Percentiles rank a stretch among this genome's conserved stretches.
Evolutionary conservation across 371 early-diverging fungal genomes (phyloP).

Genomic region (Rhizomucor pusillus): DNA sequence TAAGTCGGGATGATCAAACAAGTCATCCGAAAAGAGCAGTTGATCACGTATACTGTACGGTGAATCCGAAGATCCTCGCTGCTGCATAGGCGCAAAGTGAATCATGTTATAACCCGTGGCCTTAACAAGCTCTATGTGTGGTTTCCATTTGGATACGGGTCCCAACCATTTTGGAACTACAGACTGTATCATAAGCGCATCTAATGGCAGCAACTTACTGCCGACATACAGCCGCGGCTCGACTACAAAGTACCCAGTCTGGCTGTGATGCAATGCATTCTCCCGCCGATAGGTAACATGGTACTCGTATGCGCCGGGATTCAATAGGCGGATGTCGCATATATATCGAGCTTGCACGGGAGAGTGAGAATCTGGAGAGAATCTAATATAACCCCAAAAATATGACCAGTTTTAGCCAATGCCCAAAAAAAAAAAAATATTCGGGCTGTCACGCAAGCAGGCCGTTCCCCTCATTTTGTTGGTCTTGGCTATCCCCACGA

Average conservation of each 20-base stretch:
- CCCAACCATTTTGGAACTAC: slow-evolving; percentile 96
- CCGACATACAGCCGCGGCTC: slow-evolving; percentile 72
- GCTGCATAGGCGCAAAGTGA: slow-evolving; percentile 93
- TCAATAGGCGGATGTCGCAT: slow-evolving; percentile 65
- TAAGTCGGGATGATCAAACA: slow-evolving; percentile 62
- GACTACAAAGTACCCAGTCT: slow-evolving; percentile 76
- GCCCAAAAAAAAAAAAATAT: slow-evolving; percentile 15
- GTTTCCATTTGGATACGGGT: slow-evolving; percentile 73
- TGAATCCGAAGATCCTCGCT: slow-evolving; percentile 88
- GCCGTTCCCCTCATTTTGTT: too few relatives aligned
- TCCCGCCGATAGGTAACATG: slow-evolving; percentile 60
- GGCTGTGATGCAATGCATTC: slow-evolving; percentile 3
- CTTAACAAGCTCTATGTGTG: slow-evolving; percentile 65
- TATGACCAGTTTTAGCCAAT: slow-evolving; percentile 10
- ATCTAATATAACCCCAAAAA: slow-evolving; percentile 1
- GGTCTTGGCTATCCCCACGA: slow-evolving; percentile 10
- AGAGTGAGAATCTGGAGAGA: slow-evolving; percentile 1
- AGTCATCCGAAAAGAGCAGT: slow-evolving; percentile 77
- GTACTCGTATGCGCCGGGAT: slow-evolving; percentile 88
- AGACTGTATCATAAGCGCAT: slow-evolving; percentile 84
- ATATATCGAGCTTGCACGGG: slow-evolving; percentile 17
- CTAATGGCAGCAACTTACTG: slow-evolving; percentile 51
- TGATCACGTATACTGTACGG: slow-evolving; percentile 96
- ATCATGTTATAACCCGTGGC: slow-evolving; percentile 93
- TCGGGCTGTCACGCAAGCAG: too few relatives aligned